Base-by-base conservation (phyloP, 331 rosid genomes). In the Malus hybrid region DNA sequence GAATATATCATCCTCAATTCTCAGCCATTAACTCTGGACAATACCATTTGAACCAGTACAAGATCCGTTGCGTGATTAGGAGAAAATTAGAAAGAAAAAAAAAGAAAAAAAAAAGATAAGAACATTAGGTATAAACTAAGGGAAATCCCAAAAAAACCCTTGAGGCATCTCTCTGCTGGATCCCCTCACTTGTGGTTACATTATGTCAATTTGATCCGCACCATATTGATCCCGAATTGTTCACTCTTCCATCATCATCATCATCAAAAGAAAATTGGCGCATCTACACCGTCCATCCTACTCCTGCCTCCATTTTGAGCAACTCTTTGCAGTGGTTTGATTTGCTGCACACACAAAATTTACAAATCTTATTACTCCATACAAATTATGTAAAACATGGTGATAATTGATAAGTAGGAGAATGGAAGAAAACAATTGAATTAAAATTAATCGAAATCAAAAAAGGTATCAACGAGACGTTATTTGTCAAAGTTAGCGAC, bases 331-430 rank as follows among this genome's bases (percentile, higher is more conserved):
- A 6, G 42, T 6, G 14, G 32, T 74, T 34, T 77, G 31, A 22
- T n/a, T 73, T 78, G 77, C 85, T 77, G 77, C 77, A 63, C 7
- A 20, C 5, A 73, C 19, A 69, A 66, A 1, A 59, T 55, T 10
- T 55, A 8, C 27, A 42, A 55, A 55, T 55, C 61, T 18, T n/a
- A 55, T 55, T 55, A 1, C 10, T 55, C 20, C 10, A 55, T 16
- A 55, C 11, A 55, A 55, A 55, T 55, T 54, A 54, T 54, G 60
- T 19, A 54, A 19, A 16, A 54, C 12, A 55, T 19, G 61, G 61
- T 4, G 10, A 55, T 6, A 39, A 39, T 4, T 6, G 59, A 8
- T 18, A 20, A 55, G 24, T n/a, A 55, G 4, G 60, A 55, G 20
- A 1, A 19, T 42, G 7, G 5, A 18, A 6, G 2, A 55, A 19